phyloP scores from a whole-genome alignment of 208 protist species.

The Wallacemonas sp. region DNA sequence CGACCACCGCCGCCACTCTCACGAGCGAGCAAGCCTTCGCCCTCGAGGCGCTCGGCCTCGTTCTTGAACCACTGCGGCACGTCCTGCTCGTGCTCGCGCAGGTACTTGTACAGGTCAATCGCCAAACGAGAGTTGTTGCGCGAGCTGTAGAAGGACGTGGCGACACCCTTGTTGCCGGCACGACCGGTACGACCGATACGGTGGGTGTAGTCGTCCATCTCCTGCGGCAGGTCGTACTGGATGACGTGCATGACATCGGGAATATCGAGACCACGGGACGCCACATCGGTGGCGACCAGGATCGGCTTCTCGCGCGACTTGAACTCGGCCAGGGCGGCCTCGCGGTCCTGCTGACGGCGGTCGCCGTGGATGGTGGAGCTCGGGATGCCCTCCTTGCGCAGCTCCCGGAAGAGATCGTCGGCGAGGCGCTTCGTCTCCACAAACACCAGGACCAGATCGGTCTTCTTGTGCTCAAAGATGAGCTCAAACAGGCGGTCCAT shows the following conservation, averaged over 20 bases:
- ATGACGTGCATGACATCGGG: conserved; percentile 97
- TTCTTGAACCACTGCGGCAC: conserved; percentile 82
- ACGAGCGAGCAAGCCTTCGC: conserved; percentile 58
- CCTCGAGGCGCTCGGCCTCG: conserved; percentile 79
- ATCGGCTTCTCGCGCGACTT: conserved; percentile 85
- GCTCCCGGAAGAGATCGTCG: conserved; percentile 79
- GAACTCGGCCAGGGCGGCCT: conserved; percentile 90
- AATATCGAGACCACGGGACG: conserved; percentile 98
- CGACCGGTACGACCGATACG: conserved; percentile 99
- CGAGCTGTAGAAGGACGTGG: conserved; percentile 94
- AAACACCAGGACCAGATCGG: conserved; percentile 94
- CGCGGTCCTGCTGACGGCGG: conserved; percentile 87
- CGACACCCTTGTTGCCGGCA: conserved; percentile 95
- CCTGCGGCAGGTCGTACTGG: conserved; percentile 96
- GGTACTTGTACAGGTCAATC: conserved; percentile 79
- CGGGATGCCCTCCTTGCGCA: conserved; percentile 88
- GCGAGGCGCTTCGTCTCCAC: conserved; percentile 98
- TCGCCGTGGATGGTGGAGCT: conserved; percentile 95
- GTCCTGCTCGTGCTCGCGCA: conserved; percentile 87
- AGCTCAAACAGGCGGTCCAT: conserved; percentile 77
- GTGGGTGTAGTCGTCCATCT: conserved; percentile 99
- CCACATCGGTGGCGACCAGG: conserved; percentile 98
- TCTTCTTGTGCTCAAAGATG: conserved; percentile 76
- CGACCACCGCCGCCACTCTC: conserved; percentile 25
- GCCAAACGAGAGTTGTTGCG: conserved; percentile 62